These are phyloP conservation scores for Lepidium campestre DNA, from an alignment of 441 rosid species.

Conservation along the genomic window DNA sequence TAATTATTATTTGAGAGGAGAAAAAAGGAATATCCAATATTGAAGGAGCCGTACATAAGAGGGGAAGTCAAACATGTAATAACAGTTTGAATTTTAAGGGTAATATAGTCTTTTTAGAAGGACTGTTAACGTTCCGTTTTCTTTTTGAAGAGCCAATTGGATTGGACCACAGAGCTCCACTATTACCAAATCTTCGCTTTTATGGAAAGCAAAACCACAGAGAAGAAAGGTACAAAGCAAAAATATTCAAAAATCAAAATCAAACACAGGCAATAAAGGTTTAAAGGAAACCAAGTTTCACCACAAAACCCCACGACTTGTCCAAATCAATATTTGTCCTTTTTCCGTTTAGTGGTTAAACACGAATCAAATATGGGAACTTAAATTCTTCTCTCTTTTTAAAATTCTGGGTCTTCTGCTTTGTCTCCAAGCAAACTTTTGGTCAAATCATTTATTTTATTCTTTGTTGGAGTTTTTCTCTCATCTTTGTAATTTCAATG, in stretches of 20 bases:
- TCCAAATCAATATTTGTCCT: constrained; percentile 11
- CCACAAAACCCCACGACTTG: constrained; percentile 11
- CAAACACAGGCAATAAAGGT: background rate
- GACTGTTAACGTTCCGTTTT: constrained; percentile 6
- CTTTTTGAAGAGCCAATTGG: constrained; percentile 14
- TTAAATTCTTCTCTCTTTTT: background rate
- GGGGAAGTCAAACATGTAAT: constrained; percentile 19
- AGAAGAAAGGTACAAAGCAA: constrained; percentile 8
- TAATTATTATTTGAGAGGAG: background rate
- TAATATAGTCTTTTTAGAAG: background rate
- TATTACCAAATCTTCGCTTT: constrained; percentile 21
- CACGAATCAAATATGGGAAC: background rate
- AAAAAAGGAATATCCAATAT: constrained; percentile 11
- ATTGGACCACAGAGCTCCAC: constrained; percentile 13
- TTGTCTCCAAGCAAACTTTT: constrained; percentile 53
- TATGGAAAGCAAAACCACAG: constrained; percentile 15
- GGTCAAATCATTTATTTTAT: constrained; percentile 21
- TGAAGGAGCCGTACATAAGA: constrained; percentile 16
- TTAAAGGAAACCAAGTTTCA: background rate
- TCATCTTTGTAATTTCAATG: constrained; percentile 11
- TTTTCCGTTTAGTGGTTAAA: background rate
- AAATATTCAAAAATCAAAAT: background rate
- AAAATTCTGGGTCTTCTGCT: constrained; percentile 35
- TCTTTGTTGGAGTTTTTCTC: background rate
- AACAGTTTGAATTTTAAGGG: background rate